Conservation (phyloP, 2,329 filamentous ascomycete genomes). For the Phyllosticta capitalensis region DNA sequence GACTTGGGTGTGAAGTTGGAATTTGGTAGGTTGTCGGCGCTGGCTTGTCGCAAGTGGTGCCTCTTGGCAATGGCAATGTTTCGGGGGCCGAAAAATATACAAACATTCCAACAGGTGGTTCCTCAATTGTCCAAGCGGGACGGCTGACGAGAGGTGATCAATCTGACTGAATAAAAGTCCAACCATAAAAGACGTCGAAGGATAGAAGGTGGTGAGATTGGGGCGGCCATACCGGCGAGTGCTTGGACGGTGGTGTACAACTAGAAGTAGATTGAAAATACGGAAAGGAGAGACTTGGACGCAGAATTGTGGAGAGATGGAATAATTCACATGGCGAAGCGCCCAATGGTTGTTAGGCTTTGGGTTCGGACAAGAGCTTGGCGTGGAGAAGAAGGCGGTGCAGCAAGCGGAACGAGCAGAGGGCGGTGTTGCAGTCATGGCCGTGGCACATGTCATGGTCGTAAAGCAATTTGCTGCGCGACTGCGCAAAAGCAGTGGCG, state of each 20-base stretch:
- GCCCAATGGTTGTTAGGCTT: background rate
- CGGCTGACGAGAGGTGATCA: background rate
- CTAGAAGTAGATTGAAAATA: background rate
- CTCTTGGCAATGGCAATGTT: too few relatives aligned
- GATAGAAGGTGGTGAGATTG: background rate
- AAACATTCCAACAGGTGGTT: too few relatives aligned
- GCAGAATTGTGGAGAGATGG: background rate
- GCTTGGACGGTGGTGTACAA: background rate
- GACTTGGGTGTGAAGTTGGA: too few relatives aligned
- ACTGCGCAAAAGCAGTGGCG: background rate
- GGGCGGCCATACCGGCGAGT: background rate
- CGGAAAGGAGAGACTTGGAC: background rate
- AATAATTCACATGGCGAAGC: background rate
- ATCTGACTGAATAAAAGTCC: background rate
- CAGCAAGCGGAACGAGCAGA: background rate
- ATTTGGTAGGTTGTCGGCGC: too few relatives aligned
- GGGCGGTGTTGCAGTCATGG: background rate
- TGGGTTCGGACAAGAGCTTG: background rate
- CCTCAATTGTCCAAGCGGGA: too few relatives aligned
- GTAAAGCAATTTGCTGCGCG: background rate
- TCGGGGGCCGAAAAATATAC: too few relatives aligned
- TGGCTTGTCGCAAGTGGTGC: too few relatives aligned
- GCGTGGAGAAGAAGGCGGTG: background rate
- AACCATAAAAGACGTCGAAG: too few relatives aligned
- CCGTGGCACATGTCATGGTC: background rate